These are phyloP conservation scores for Exserohilum rostratum DNA, from an alignment of 2,329 filamentous ascomycete species.

Conservation along the genomic window DNA sequence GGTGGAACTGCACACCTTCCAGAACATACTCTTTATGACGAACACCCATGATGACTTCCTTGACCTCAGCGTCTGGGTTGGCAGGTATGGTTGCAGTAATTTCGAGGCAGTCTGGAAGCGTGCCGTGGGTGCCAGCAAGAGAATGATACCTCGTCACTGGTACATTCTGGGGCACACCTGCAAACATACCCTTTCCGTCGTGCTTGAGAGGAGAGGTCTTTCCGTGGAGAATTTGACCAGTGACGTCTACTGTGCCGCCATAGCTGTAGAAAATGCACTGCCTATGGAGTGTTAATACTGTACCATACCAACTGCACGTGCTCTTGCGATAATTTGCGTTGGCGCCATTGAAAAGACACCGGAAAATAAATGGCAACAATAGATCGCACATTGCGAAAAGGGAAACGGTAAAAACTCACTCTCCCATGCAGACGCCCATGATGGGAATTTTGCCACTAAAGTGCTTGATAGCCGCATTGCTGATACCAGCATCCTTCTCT, in stretches of 20 bases:
- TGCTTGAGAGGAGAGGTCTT: conserved; percentile 93
- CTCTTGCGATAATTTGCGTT: neutral
- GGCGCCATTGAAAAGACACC: neutral
- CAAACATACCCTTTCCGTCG: conserved; percentile 90
- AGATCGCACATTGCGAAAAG: neutral
- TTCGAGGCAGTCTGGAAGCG: conserved; percentile 83
- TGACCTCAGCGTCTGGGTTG: conserved; percentile 73
- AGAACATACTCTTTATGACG: conserved; percentile 88
- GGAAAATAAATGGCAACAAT: neutral
- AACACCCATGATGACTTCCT: conserved; percentile 94
- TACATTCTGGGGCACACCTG: conserved; percentile 76
- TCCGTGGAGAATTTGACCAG: conserved; percentile 94
- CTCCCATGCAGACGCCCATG: conserved; percentile 98
- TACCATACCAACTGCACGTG: neutral
- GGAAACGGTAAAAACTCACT: conserved; percentile 63
- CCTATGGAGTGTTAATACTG: conserved; percentile 48
- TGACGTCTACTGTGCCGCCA: conserved; percentile 87
- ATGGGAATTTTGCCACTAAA: conserved; percentile 95
- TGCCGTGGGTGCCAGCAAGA: conserved; percentile 86
- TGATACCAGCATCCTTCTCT: conserved; percentile 87
- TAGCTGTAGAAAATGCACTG: conserved; percentile 97
- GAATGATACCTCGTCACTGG: conserved; percentile 97
- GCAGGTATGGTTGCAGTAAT: conserved; percentile 84
- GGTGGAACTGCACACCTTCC: conserved; percentile 98
- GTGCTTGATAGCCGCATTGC: conserved; percentile 85